Conservation (phyloP, 768 basidiomycete genomes). For the Phaeotremella fagi region DNA sequence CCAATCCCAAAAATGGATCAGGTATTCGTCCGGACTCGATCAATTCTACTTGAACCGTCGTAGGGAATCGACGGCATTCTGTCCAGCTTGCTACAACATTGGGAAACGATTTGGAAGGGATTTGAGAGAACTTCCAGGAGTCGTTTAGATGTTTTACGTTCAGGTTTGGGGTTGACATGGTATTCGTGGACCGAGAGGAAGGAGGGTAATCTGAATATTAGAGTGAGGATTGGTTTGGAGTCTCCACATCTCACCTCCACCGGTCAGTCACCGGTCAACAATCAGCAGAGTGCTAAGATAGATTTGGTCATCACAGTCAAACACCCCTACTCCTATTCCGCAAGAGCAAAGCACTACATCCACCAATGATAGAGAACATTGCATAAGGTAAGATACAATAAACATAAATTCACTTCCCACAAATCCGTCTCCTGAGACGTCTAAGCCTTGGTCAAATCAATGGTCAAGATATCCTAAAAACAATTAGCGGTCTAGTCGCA, state of each 20-base stretch:
- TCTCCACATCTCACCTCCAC: too few species aligned
- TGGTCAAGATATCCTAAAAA: background rate
- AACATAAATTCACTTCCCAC: background rate
- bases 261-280: too few species aligned
- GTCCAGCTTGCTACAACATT: conserved; percentile 16
- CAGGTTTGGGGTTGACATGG: too few species aligned
- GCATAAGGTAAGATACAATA: background rate
- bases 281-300: too few species aligned
- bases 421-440: background rate
- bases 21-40: conserved; percentile 67
- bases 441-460: background rate
- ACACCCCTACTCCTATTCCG: too few species aligned
- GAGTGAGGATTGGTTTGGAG: too few species aligned
- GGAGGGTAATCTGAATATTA: too few species aligned
- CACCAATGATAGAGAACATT: too few species aligned
- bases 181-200: too few species aligned
- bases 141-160: too few species aligned
- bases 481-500: background rate
- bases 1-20: conserved; percentile 66
- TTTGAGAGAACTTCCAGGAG: conserved; percentile 23
- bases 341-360: too few species aligned
- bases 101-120: background rate
- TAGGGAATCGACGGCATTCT: conserved; percentile 55
- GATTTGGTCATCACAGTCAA: too few species aligned
- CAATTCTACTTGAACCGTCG: conserved; percentile 81